Evolutionary conservation across 768 basidiomycete species (phyloP).

Genomic region (Clitopilus passeckerianus): DNA sequence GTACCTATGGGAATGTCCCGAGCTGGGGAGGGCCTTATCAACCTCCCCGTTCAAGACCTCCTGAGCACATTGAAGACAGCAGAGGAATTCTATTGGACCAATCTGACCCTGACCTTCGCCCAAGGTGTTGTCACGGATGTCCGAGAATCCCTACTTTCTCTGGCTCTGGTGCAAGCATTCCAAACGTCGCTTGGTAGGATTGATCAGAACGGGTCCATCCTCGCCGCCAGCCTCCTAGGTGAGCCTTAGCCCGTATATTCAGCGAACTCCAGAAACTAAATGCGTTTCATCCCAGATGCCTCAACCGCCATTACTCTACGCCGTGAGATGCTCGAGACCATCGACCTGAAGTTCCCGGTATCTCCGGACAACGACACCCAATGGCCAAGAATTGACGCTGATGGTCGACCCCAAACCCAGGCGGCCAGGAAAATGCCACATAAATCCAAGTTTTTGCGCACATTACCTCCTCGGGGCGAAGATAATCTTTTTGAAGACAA

Average conservation of each 20-base stretch:
- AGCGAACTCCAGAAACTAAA: background rate
- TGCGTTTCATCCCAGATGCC: slow-evolving; percentile 43
- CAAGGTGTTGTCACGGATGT: slow-evolving; percentile 68
- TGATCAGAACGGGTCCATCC: slow-evolving; percentile 39
- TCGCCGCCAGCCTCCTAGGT: slow-evolving; percentile 67
- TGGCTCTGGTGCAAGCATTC: slow-evolving; percentile 69
- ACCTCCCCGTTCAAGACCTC: slow-evolving; percentile 51
- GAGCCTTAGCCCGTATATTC: slow-evolving; percentile 8
- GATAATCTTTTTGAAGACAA: slow-evolving; percentile 23
- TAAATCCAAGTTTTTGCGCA: slow-evolving; percentile 11
- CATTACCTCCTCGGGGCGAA: slow-evolving; percentile 31
- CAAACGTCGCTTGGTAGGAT: slow-evolving; percentile 75
- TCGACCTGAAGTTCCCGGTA: slow-evolving; percentile 62
- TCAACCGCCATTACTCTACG: slow-evolving; percentile 75
- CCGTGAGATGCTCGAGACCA: slow-evolving; percentile 82
- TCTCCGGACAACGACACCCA: slow-evolving; percentile 54
- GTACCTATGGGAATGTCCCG: slow-evolving; percentile 75
- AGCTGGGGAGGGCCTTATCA: slow-evolving; percentile 29
- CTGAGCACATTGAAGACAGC: slow-evolving; percentile 58
- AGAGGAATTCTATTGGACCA: slow-evolving; percentile 65
- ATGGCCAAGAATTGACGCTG: slow-evolving; percentile 60
- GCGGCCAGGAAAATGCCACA: slow-evolving; percentile 11
- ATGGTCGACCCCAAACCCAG: slow-evolving; percentile 34
- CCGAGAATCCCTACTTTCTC: slow-evolving; percentile 67
- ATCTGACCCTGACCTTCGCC: slow-evolving; percentile 47